Percentiles rank a stretch among this genome's conserved stretches.
These are phyloP conservation scores for Aureobasidium melanogenum DNA, from an alignment of 2,329 filamentous ascomycete species.

Conservation along the genomic window DNA sequence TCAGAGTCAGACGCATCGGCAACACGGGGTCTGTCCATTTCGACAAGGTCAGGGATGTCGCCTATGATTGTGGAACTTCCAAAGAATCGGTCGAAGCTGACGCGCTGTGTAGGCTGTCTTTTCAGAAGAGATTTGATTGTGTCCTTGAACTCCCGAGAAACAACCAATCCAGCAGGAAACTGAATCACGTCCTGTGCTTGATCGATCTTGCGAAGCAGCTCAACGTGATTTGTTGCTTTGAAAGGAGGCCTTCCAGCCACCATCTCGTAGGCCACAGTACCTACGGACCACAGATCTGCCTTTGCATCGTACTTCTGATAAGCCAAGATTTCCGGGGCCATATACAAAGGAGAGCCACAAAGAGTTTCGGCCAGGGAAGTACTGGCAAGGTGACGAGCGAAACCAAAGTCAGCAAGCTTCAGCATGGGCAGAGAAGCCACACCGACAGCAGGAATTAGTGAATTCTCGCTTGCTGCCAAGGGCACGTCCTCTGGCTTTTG, in stretches of 20 bases:
- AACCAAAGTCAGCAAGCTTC: slow-evolving; percentile 98
- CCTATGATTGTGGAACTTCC: slow-evolving; percentile 60
- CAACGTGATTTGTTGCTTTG: slow-evolving; percentile 86
- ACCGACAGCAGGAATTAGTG: slow-evolving; percentile 70
- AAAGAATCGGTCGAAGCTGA: slow-evolving; percentile 84
- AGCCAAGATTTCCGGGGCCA: slow-evolving; percentile 94
- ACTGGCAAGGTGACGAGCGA: slow-evolving; percentile 81
- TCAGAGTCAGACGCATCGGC: slow-evolving; percentile 19
- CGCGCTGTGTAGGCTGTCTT: slow-evolving; percentile 72
- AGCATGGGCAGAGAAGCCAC: slow-evolving; percentile 84
- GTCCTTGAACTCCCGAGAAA: slow-evolving; percentile 68
- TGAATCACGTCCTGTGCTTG: slow-evolving; percentile 75
- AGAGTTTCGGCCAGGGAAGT: slow-evolving; percentile 92
- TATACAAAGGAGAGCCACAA: slow-evolving; percentile 93
- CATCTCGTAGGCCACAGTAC: slow-evolving; percentile 94
- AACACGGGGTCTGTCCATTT: slow-evolving; percentile 42
- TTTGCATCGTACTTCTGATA: slow-evolving; percentile 98
- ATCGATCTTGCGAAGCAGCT: slow-evolving; percentile 86
- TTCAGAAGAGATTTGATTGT: slow-evolving; percentile 76
- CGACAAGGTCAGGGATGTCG: slow-evolving; percentile 71
- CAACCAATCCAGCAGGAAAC: slow-evolving; percentile 62
- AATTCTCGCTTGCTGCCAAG: slow-evolving; percentile 71
- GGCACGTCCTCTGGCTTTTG: slow-evolving; percentile 54
- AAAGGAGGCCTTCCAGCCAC: slow-evolving; percentile 84
- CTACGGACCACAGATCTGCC: slow-evolving; percentile 94